phyloP scores from a whole-genome alignment of 768 basidiomycete genomes.

The Tulasnella sp. region DNA sequence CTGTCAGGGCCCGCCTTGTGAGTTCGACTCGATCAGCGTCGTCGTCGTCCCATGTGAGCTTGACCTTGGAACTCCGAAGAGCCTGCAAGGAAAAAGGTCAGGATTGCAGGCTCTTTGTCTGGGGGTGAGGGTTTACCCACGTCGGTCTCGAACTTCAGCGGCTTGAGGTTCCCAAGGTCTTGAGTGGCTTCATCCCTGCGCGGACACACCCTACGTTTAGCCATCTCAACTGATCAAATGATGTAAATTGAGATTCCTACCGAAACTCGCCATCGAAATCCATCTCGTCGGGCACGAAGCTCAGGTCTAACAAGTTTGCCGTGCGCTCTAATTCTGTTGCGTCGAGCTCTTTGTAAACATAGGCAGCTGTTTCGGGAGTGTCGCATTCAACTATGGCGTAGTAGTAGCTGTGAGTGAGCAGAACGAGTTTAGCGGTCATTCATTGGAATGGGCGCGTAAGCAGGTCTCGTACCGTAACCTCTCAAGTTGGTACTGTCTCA shows the following conservation, averaged over 20 bases:
- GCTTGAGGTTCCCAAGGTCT: constrained; percentile 58
- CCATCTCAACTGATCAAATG: too few species aligned
- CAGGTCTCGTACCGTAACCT: constrained; percentile 60
- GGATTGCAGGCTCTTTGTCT: background rate
- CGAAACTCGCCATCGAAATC: constrained; percentile 70
- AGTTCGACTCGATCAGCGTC: constrained; percentile 79
- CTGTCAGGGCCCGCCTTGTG: constrained; percentile 71
- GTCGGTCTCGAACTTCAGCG: constrained; percentile 87
- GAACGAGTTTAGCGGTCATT: background rate
- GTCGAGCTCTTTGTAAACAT: constrained; percentile 81
- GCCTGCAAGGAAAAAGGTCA: constrained; percentile 53
- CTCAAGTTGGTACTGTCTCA: constrained; percentile 90
- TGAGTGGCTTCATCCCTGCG: constrained; percentile 79
- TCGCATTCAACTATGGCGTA: constrained; percentile 94
- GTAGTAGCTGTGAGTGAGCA: constrained; percentile 62
- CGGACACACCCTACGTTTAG: background rate
- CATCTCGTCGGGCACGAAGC: constrained; percentile 90
- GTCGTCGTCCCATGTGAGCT: constrained; percentile 97
- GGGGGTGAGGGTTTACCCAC: constrained; percentile 45
- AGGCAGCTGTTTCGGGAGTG: constrained; percentile 64
- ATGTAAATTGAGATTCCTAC: constrained; percentile 41
- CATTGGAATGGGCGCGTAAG: background rate
- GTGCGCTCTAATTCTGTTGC: constrained; percentile 95
- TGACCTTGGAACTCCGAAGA: constrained; percentile 95
- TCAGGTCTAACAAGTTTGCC: constrained; percentile 92